A percentile compares a stretch with the other conserved stretches of the same genome.
Evolutionary conservation across 805 yeast species (phyloP).

Genomic region (Suhomyces kilbournensis): DNA sequence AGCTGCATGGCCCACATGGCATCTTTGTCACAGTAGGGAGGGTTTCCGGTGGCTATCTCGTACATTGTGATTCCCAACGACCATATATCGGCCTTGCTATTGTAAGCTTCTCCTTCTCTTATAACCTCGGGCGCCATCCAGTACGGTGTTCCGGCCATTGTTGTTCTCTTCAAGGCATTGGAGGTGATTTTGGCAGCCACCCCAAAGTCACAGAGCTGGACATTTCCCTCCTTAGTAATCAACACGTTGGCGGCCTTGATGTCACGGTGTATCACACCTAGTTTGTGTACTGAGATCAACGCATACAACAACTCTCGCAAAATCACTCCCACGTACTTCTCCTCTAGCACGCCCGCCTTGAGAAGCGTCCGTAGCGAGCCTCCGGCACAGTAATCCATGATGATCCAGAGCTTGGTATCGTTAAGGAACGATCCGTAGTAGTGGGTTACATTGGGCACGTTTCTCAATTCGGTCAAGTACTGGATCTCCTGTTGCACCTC

Average conservation of each 20-base stretch:
- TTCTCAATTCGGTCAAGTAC: slow-evolving; percentile 75
- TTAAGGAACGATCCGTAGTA: slow-evolving; percentile 85
- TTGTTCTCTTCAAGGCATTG: slow-evolving; percentile 73
- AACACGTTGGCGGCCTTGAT: slow-evolving; percentile 94
- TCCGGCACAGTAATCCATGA: slow-evolving; percentile 97
- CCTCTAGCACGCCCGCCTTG: slow-evolving; percentile 86
- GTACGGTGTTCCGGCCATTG: slow-evolving; percentile 94
- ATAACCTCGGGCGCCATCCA: slow-evolving; percentile 99
- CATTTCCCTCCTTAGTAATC: slow-evolving; percentile 83
- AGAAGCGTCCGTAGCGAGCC: slow-evolving; percentile 87
- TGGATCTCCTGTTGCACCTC: slow-evolving; percentile 94
- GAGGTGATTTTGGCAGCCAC: slow-evolving; percentile 92
- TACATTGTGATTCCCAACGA: slow-evolving; percentile 90
- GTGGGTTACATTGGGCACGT: slow-evolving; percentile 87
- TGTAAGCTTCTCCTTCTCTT: slow-evolving; percentile 84
- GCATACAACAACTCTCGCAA: slow-evolving; percentile 80
- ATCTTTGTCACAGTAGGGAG: slow-evolving; percentile 95
- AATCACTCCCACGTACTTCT: slow-evolving; percentile 76
- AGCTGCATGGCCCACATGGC: slow-evolving; percentile 93
- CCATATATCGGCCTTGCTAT: slow-evolving; percentile 95
- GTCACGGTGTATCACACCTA: slow-evolving; percentile 94
- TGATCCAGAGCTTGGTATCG: slow-evolving; percentile 93
- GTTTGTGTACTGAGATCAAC: slow-evolving; percentile 74
- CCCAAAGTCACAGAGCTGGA: slow-evolving; percentile 94
- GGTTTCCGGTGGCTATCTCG: slow-evolving; percentile 95